Base-by-base conservation (phyloP, 2,329 filamentous ascomycete genomes). In the Shiraia bambusicola region DNA sequence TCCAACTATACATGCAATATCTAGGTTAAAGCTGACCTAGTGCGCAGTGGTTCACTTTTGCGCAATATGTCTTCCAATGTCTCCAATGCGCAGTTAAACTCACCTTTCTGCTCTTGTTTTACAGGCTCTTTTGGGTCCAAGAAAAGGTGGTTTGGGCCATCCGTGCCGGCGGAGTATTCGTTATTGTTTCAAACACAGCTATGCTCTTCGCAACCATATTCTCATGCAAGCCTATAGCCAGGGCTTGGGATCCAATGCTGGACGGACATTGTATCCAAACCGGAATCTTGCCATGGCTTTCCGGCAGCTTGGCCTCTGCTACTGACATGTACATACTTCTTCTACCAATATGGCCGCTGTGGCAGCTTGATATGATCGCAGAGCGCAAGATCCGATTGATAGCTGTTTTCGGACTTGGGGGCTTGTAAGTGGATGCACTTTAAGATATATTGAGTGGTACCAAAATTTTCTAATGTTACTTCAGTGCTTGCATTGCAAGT, bases 191-290 rank as follows among this genome's bases (percentile, higher is more conserved):
- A 4, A 42, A 36, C 19, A 16, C 33, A 6, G 24, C 10, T 25
- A 30, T 42, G 14, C 31, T 34, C 28, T 25, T 32, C 14, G 25
- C 22, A n/a, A 30, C n/a, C 8, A n/a, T 42, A 2, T 42, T 42
- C 19, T 10, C 27, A 9, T 42, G 39, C 19, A 30, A 24, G 4
- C 39, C 39, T 8, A 15, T 31, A 3, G n/a, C 12, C 3, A 36
- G 31, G 19, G 12, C 13, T 2, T 42, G 33, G 32, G 32, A 42
- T 27, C 24, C 39, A 4, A 11, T 27, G 14, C 12, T 36, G 4
- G 9, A 22, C n/a, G 34, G 34, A 22, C 4, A 36, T n/a, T 36
- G 34, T 15, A 7, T 73, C 72, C 0, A 52, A 57, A 56, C 16
- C 7, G 12, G 19, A 19, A 19, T 24, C 9, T 13, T 22, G 8